Base-by-base conservation (phyloP, 78 protist species). In the Emiliania huxleyi region DNA sequence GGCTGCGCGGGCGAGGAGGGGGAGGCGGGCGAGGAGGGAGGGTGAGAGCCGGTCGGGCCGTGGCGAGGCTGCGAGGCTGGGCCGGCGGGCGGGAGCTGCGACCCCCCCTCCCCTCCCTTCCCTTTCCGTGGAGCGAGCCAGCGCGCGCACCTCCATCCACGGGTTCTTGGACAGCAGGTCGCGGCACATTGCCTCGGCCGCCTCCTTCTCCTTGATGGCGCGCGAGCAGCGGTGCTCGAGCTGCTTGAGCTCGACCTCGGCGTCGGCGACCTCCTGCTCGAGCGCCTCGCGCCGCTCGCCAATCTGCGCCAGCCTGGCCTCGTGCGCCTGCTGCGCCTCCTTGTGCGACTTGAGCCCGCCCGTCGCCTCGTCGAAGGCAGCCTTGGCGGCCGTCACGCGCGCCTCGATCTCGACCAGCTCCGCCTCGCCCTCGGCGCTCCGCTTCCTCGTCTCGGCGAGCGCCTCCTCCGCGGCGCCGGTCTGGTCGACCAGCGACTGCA, bases 121-220 rank as follows among this genome's bases (percentile, higher is more conserved):
- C n/a, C n/a, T n/a, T n/a, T n/a, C n/a, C n/a, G n/a, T n/a, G n/a
- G n/a, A n/a, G n/a, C n/a, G n/a, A n/a, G n/a, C n/a, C n/a, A n/a
- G n/a, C n/a, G n/a, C n/a, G n/a, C n/a, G n/a, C n/a, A n/a, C 42
- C 33, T 45, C 88, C 55, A 97, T 95, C 98, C 98, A 97, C 43
- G 45, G 38, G 91, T 97, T 69, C 69, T 88, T 11, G n/a, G 1
- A 6, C 69, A 43, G 83, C 91, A 79, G 29, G 26, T 23, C 69
- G 40, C 25, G 0, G 79, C 33, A 37, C 35, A 18, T 49, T 33
- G n/a, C 40, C 33, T 29, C 43, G 1, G 52, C 69, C 12, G 21
- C 93, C 85, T 81, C 55, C 29, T 22, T 23, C 48, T 96, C 96
- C 62, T 92, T 89, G 22, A 73, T 25, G 23, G 12, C 56, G 1